These are phyloP conservation scores for Glycine latifolia DNA, from an alignment of 306 rosid species.

Conservation along the genomic window DNA sequence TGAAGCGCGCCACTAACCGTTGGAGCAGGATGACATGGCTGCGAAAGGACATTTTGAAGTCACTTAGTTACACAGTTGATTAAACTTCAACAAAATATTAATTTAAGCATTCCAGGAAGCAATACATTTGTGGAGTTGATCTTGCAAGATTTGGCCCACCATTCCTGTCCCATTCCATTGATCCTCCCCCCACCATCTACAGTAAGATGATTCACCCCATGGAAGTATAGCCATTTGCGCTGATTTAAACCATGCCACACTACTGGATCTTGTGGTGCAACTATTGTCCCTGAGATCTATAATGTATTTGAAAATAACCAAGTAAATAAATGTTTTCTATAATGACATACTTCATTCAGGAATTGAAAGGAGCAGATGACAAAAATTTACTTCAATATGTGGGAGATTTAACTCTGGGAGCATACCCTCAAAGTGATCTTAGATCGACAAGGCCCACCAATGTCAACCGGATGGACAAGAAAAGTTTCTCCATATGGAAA, in stretches of 20 bases:
- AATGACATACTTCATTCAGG: neutral
- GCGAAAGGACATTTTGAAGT: conserved; percentile 54
- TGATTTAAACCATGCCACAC: conserved; percentile 68
- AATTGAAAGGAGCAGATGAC: conserved; percentile 20
- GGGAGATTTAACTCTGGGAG: conserved; percentile 28
- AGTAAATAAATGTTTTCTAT: conserved; percentile 14
- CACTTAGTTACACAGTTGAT: conserved; percentile 43
- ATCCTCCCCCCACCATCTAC: conserved; percentile 81
- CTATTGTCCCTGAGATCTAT: conserved; percentile 74
- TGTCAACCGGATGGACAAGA: conserved; percentile 69
- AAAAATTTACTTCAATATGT: neutral
- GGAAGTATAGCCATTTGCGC: conserved; percentile 80
- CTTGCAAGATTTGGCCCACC: conserved; percentile 98
- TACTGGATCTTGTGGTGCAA: conserved; percentile 78
- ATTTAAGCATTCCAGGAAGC: conserved; percentile 39
- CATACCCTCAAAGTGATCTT: conserved; percentile 73
- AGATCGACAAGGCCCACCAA: conserved; percentile 84
- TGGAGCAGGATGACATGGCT: conserved; percentile 89
- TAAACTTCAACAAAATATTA: conserved; percentile 46
- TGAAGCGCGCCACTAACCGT: conserved; percentile 69
- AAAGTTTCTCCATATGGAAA: conserved; percentile 65
- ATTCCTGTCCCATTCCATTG: conserved; percentile 86
- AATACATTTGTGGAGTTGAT: conserved; percentile 68
- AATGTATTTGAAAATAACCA: conserved; percentile 25
- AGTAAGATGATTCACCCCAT: conserved; percentile 74